Conservation (phyloP, 306 rosid genomes). For the Phaseolus lunatus region DNA sequence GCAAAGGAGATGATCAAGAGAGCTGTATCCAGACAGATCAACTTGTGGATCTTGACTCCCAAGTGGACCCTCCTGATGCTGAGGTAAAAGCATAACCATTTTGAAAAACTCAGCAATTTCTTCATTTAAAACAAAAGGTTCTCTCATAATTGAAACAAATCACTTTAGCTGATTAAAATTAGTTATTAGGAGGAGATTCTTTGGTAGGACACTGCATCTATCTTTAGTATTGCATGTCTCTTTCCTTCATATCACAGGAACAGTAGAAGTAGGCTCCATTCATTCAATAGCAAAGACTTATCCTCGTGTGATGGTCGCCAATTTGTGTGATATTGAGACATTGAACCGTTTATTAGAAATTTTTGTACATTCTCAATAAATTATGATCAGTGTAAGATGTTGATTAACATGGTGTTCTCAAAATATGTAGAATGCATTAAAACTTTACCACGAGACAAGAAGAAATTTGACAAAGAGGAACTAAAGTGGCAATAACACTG, state of each 20-base stretch:
- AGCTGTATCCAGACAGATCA: constrained; percentile 56
- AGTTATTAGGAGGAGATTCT: constrained; percentile 28
- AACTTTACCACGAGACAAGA: background rate
- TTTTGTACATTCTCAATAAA: constrained; percentile 13
- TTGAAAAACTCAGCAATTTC: constrained; percentile 3
- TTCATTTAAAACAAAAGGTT: background rate
- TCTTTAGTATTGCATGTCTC: constrained; percentile 33
- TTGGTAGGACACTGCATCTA: constrained; percentile 32
- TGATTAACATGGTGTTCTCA: constrained; percentile 4
- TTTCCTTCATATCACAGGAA: constrained; percentile 40
- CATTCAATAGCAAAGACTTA: constrained; percentile 48
- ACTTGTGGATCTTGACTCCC: constrained; percentile 52
- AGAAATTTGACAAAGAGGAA: constrained; percentile 6
- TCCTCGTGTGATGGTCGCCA: constrained; percentile 23
- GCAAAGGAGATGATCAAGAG: constrained; percentile 60
- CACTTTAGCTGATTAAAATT: constrained; percentile 24
- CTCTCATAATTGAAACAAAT: constrained; percentile 10
- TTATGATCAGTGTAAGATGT: constrained; percentile 19
- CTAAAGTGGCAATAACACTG: background rate
- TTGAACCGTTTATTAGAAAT: constrained; percentile 34
- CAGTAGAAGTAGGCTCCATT: constrained; percentile 43
- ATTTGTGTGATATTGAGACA: constrained; percentile 34
- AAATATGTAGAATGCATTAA: background rate
- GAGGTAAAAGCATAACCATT: constrained; percentile 50
- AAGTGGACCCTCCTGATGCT: constrained; percentile 47